Evolutionary conservation across 352 stramenopile species (phyloP).

Genomic region (Thraustotheca clavata): DNA sequence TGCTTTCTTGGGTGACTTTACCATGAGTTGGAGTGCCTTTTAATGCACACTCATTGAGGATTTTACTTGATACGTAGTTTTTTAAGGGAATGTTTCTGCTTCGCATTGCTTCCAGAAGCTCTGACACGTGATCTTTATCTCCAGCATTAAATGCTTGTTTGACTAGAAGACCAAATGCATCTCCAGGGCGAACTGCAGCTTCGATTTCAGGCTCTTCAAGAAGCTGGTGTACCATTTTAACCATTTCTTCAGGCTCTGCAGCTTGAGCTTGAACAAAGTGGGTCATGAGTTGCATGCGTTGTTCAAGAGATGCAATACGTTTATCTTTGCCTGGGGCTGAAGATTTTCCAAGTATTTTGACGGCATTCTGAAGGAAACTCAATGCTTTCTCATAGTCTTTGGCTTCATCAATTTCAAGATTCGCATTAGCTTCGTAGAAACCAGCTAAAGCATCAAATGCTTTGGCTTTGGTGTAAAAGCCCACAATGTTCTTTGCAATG

Average conservation of each 20-base stretch:
- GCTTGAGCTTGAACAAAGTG: slow-evolving; percentile 75
- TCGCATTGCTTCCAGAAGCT: slow-evolving; percentile 77
- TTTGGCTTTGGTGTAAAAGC: slow-evolving; percentile 93
- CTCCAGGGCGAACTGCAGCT: slow-evolving; percentile 78
- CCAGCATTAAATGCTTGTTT: slow-evolving; percentile 64
- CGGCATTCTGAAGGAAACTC: slow-evolving; percentile 81
- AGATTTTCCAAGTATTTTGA: slow-evolving; percentile 79
- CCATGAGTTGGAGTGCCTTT: slow-evolving; percentile 39
- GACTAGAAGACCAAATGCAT: slow-evolving; percentile 82
- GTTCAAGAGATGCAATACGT: slow-evolving; percentile 42
- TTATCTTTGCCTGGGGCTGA: slow-evolving; percentile 61
- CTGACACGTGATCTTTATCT: slow-evolving; percentile 54
- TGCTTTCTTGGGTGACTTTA: slow-evolving; percentile 27
- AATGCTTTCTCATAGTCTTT: slow-evolving; percentile 93
- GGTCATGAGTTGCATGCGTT: slow-evolving; percentile 64
- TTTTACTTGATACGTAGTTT: slow-evolving; percentile 56
- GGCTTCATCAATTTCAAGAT: slow-evolving; percentile 91
- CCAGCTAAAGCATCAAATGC: slow-evolving; percentile 83
- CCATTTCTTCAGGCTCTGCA: slow-evolving; percentile 51
- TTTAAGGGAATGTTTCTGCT: slow-evolving; percentile 47
- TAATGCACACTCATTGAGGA: slow-evolving; percentile 69
- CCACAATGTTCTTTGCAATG: slow-evolving; percentile 90
- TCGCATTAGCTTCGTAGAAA: slow-evolving; percentile 90
- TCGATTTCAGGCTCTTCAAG: slow-evolving; percentile 80
- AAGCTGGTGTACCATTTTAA: slow-evolving; percentile 68